Evolutionary conservation across 2,329 filamentous ascomycete genomes (phyloP).

Genomic region (Thielaviopsis ethacetica): DNA sequence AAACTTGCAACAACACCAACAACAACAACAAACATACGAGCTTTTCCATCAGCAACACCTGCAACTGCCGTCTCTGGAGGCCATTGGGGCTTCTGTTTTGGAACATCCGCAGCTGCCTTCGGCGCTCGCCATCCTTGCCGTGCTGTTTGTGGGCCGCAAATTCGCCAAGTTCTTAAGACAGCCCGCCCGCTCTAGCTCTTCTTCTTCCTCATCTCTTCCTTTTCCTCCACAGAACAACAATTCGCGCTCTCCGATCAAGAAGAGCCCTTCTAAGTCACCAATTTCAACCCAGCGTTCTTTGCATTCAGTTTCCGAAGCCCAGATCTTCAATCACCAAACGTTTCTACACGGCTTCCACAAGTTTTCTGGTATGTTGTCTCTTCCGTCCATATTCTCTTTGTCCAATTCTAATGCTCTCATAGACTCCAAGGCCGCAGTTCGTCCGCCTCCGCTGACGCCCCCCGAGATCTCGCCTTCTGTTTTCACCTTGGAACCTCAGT

Average conservation of each 20-base stretch:
- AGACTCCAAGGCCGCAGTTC: constrained; percentile 13
- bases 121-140: neutral
- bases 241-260: neutral
- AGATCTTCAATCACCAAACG: no score
- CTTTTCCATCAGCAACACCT: neutral
- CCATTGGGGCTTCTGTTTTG: neutral
- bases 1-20: neutral
- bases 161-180: neutral
- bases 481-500: constrained; percentile 25
- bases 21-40: neutral
- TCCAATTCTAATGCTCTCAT: neutral
- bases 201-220: neutral
- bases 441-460: constrained; percentile 33
- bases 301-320: no score
- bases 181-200: neutral
- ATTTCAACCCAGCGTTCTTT: no score
- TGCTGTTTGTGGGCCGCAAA: neutral
- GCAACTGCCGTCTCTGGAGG: neutral
- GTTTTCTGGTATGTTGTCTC: no score
- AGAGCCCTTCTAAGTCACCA: no score
- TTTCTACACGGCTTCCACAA: no score
- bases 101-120: neutral
- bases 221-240: neutral
- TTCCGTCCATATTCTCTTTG: no score
- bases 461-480: constrained; percentile 26